Base-by-base conservation (phyloP, 164 flowering plant genomes). In the Vitis vinifera region DNA sequence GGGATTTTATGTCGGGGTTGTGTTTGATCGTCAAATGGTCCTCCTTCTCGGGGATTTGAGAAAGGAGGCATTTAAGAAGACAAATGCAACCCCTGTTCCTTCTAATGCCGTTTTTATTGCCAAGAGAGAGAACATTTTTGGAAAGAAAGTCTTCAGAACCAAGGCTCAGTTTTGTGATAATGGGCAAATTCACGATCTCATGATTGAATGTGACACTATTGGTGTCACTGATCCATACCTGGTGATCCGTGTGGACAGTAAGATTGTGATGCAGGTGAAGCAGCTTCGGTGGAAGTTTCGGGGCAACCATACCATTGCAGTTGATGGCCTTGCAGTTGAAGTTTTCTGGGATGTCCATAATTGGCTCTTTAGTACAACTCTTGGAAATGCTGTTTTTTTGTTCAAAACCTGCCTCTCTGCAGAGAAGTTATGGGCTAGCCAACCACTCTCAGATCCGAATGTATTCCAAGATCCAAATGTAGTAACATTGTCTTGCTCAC, bases 331-430 rank as follows among this genome's bases (percentile, higher is more conserved):
- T 13, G 78, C 90, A 0, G 86, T 92, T 0, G 97, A 92, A 48
- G 82, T 92, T 27, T 89, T 80, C 67, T 92, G 97, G 97, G 97
- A 92, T 85, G 93, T 89, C 31, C 86, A 92, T 75, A 87, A 79
- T 77, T 92, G 98, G 98, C 81, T 92, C n/a, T 92, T 89, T 62
- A 79, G 89, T 23, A 10, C 82, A 29, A 27, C 85, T 9, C 50
- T 69, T 53, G 92, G 92, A 56, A 83, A 77, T 80, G 98, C 96
- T 14, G 91, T 92, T 52, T 90, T 92, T 67, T 83, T 92, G 98
- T 92, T 92, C 81, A 88, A 79, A 78, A 83, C 88, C 10, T 77
- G 90, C 71, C 79, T 76, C 15, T 80, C 94, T 0, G 85, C 86
- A 1, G 97, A 91, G 78, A 91, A 91, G 78, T 52, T 85, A 69